These are phyloP conservation scores for Graphium sp. DNA, from an alignment of 2,329 filamentous ascomycete species.

Conservation along the genomic window DNA sequence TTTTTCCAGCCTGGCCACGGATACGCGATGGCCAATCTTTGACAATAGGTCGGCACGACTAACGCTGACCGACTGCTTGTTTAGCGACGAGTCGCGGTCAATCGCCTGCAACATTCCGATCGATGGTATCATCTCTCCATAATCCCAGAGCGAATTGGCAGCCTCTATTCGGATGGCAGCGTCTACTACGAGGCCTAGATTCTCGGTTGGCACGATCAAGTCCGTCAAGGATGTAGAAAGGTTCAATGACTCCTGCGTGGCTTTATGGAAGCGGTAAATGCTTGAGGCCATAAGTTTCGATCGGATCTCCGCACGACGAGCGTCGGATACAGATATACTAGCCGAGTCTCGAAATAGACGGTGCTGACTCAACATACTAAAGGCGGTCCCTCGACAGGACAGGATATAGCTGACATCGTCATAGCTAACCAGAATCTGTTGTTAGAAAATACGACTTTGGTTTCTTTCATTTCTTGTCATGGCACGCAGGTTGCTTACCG, in stretches of 20 bases:
- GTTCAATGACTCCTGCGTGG: slow-evolving; percentile 73
- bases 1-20: slow-evolving; percentile 77
- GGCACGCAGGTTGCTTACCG: too few species aligned
- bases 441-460: slow-evolving; percentile 5
- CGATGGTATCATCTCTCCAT: slow-evolving; percentile 76
- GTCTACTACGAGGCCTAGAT: slow-evolving; percentile 60
- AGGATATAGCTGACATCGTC: slow-evolving; percentile 67
- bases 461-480: too few species aligned
- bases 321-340: slow-evolving; percentile 42
- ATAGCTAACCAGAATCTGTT: slow-evolving; percentile 29
- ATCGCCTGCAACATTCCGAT: slow-evolving; percentile 76
- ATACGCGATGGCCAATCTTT: slow-evolving; percentile 75
- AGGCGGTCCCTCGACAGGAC: slow-evolving; percentile 66
- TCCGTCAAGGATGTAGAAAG: slow-evolving; percentile 70
- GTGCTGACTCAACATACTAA: slow-evolving; percentile 63
- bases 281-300: slow-evolving; percentile 60
- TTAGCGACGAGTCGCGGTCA: slow-evolving; percentile 38
- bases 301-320: slow-evolving; percentile 57
- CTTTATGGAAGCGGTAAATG: slow-evolving; percentile 64
- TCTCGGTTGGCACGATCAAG: slow-evolving; percentile 51
- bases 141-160: slow-evolving; percentile 84
- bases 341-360: slow-evolving; percentile 42
- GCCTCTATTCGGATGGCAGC: slow-evolving; percentile 66
- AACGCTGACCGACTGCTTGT: slow-evolving; percentile 53
- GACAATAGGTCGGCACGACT: slow-evolving; percentile 68